Base-by-base conservation (phyloP, 805 yeast genomes). In the Metschnikowia matae region DNA sequence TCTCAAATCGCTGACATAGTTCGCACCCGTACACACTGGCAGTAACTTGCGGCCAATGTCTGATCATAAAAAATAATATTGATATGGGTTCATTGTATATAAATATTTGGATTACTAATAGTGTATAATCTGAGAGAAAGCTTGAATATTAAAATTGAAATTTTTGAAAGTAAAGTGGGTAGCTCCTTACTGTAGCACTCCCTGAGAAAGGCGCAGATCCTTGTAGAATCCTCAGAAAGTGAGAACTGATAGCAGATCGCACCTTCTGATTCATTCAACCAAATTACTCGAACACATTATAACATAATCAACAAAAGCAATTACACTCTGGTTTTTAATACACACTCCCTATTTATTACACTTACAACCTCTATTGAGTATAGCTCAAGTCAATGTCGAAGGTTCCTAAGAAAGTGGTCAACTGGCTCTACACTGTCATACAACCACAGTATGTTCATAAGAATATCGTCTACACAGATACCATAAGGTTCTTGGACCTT, bases 381-480 rank as follows among this genome's bases (percentile, higher is more conserved):
- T 21, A 20, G 40, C 8, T 15, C 3, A 10, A 17, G 20, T 11
- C 43, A 20, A 64, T 64, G 67, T 38, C 60, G 0, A 62, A 57
- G 40, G 57, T 70, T 33, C 67, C 73, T 1, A 54, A 51, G 26
- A 68, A 67, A 54, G 64, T 74, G 32, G 58, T 69, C 38, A 68
- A 64, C 54, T 74, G 78, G 78, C 66, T 73, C 18, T 65, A 54
- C 54, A 70, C 68, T 51, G 75, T 74, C 5, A 53, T 74, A 17
- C 73, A 70, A 46, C 70, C 76, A 61, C 84, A 83, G 54, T 89
- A 89, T 61, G 48, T 58, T 1, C 74, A 86, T 56, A 75, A 83
- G n/a, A 77, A 81, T 48, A 57, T 77, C 2, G 70, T 81, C 0
- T 89, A 86, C 60, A 78, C 81, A 40, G 96, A 91, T 60, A 66